phyloP scores from a whole-genome alignment of 306 rosid genomes.

The Begonia masoniana region DNA sequence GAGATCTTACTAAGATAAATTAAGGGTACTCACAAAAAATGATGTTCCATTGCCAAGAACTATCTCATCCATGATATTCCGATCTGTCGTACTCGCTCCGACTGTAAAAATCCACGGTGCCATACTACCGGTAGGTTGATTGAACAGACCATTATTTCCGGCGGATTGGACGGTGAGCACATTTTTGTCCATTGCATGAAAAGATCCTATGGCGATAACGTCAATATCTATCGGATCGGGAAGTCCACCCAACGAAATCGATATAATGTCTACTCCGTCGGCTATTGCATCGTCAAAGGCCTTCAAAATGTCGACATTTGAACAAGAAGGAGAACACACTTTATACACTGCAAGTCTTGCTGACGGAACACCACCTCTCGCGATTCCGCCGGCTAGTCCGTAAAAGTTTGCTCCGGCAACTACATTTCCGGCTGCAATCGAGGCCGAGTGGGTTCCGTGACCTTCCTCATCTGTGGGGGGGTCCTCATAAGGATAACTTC shows the following conservation, averaged over 20 bases:
- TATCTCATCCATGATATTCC: constrained; percentile 2
- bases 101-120: constrained; percentile 18
- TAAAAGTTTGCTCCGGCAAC: constrained; percentile 9
- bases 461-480: constrained; percentile 4
- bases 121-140: not conserved
- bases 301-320: not conserved
- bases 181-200: constrained; percentile 26
- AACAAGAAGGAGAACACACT: constrained; percentile 3
- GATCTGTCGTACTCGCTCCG: constrained; percentile 16
- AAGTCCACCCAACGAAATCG: constrained; percentile 1
- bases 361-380: constrained; percentile 19
- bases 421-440: constrained; percentile 11
- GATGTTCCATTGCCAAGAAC: constrained; percentile 10
- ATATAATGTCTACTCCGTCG: constrained; percentile 26
- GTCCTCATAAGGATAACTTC: not conserved
- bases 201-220: constrained; percentile 16
- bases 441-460: constrained; percentile 16
- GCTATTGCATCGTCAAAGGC: constrained; percentile 40
- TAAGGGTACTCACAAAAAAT: not conserved
- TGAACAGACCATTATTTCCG: constrained; percentile 14
- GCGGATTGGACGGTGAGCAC: constrained; percentile 19
- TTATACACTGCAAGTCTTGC: constrained; percentile 13
- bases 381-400: constrained; percentile 11
- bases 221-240: not conserved
- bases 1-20: not conserved